Base-by-base conservation (phyloP, 306 rosid species). In the Vigna reflexopilosa region DNA sequence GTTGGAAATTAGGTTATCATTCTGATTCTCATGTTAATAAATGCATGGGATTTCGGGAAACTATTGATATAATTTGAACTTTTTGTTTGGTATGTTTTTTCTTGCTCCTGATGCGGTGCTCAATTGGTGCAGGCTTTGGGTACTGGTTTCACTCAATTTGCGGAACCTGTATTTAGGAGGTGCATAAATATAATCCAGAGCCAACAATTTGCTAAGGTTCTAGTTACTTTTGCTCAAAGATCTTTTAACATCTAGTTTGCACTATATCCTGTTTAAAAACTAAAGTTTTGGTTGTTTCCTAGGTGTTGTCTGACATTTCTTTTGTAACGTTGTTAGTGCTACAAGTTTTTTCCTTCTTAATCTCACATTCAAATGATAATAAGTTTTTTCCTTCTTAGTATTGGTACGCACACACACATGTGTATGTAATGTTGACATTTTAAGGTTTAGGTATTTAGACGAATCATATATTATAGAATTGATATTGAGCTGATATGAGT, bases 111-210 rank as follows among this genome's bases (percentile, higher is more conserved):
- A 61, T 52, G 40, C 52, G 76, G 12, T 30, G 16, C 72, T 83
- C 67, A 19, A 49, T 74, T 83, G 59, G 74, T 80, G 67, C 90
- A 96, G 99, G 99, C 98, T 48, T 67, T 96, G 89, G 98, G 99
- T 54, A 73, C 90, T 1, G 99, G 98, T 83, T 96, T 96, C 82
- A 58, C 99, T 73, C 96, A 84, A 81, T 96, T 93, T 62, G 91
- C 99, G 30, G 96, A 89, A 82, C 98, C 99, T 44, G 99, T 96
- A 76, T 96, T 87, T 82, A 93, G 87, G 93, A 93, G 99, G 86
- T 96, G 99, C 87, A 91, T 93, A 84, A 88, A 75, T 87, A 96
- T 96, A 87, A 90, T 96, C 66, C 98, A 93, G 88, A 84, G 87
- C 68, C 99, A 96, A 84, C 96, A 85, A 78, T 80, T 88, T 77